Evolutionary conservation across 2,329 filamentous ascomycete species (phyloP).

Genomic region (Dryadomyces quercus-mongolicae): DNA sequence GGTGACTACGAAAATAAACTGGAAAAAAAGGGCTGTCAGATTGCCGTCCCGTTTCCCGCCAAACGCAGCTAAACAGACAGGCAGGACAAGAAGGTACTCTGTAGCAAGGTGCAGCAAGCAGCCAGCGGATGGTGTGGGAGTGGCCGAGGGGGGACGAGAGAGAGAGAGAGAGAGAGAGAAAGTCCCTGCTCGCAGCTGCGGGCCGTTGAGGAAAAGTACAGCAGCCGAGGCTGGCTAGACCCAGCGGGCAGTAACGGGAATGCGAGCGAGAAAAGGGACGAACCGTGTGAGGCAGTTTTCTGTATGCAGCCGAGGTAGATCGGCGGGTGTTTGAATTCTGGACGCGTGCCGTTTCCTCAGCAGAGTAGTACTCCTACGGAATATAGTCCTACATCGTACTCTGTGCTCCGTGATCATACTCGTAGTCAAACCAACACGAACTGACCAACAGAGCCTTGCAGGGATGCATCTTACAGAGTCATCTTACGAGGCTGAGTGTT

Average conservation of each 20-base stretch:
- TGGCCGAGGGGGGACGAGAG: too few species aligned
- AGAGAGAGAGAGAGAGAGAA: background rate
- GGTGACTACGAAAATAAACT: background rate
- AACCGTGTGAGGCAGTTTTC: background rate
- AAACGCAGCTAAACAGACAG: background rate
- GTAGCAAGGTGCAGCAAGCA: too few species aligned
- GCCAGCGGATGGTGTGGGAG: too few species aligned
- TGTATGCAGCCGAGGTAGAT: background rate
- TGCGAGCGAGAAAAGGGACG: background rate
- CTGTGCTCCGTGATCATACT: too few species aligned
- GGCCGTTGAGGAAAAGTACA: background rate
- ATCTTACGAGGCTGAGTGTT: background rate
- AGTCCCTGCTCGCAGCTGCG: background rate
- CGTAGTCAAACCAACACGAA: too few species aligned
- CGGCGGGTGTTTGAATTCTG: background rate
- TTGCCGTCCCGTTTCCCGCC: slow-evolving; percentile 1
- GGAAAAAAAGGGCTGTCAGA: background rate
- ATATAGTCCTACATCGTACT: too few species aligned
- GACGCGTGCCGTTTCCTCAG: background rate
- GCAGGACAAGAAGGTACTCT: background rate
- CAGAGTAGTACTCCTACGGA: too few species aligned
- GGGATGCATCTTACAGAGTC: too few species aligned
- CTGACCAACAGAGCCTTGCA: too few species aligned
- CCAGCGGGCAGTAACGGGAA: background rate
- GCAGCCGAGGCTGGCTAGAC: background rate